Percentiles rank a stretch among this genome's conserved stretches.
phyloP scores from a whole-genome alignment of 768 basidiomycete genomes.

The Mycena venus region DNA sequence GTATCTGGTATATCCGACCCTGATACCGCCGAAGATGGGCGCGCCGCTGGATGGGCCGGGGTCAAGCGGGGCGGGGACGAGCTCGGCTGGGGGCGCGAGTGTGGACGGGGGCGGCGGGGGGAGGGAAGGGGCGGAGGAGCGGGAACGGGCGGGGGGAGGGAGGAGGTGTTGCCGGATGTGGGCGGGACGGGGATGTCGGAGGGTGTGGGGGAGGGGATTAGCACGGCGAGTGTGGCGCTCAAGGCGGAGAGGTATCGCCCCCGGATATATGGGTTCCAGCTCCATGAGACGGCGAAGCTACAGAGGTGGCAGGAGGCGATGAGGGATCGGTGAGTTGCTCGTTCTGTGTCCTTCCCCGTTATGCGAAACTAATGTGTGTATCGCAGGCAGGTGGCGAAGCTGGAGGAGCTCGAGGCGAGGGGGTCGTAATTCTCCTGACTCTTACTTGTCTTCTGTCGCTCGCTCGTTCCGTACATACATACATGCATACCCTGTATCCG shows the following conservation, averaged over 20 bases:
- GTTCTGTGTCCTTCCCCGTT: conserved; percentile 5
- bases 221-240: conserved; percentile 84
- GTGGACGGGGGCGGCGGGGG: conserved; percentile 45
- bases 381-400: conserved; percentile 60
- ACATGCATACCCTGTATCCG: too few species aligned
- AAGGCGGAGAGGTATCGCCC: conserved; percentile 95
- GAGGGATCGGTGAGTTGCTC: conserved; percentile 76
- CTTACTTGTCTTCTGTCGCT: too few species aligned
- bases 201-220: conserved; percentile 75
- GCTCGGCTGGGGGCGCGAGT: conserved; percentile 37
- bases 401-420: conserved; percentile 60
- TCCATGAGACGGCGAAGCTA: conserved; percentile 93
- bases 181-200: conserved; percentile 56
- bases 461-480: too few species aligned
- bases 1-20: conserved; percentile 95
- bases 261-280: conserved; percentile 96
- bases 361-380: neutral
- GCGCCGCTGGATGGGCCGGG: conserved; percentile 42
- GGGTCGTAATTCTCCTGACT: neutral
- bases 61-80: conserved; percentile 35
- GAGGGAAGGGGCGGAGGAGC: neutral
- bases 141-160: neutral
- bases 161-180: conserved; percentile 63
- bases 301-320: conserved; percentile 97
- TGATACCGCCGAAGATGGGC: conserved; percentile 87